These are phyloP conservation scores for Mycena capillaripes DNA, from an alignment of 768 basidiomycete genomes.

Conservation along the genomic window DNA sequence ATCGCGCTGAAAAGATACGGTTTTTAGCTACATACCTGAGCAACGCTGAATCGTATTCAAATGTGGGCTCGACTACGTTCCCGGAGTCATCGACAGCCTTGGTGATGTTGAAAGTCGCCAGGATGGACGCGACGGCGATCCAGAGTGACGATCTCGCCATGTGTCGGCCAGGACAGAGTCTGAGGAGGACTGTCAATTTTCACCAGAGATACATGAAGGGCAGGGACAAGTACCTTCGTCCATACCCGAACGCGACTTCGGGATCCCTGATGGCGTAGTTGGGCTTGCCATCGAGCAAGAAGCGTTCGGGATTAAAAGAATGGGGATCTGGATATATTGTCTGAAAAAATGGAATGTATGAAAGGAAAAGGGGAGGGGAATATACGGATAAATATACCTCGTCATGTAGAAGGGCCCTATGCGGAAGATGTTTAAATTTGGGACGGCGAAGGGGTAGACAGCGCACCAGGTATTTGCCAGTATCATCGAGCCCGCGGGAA, in stretches of 20 bases:
- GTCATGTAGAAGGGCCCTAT: conserved; percentile 32
- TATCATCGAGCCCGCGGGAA: conserved; percentile 47
- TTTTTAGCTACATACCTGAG: no score
- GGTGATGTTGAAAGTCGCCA: conserved; percentile 43
- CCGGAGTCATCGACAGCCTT: conserved; percentile 42
- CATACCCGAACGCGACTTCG: conserved; percentile 41
- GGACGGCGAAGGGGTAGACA: neutral
- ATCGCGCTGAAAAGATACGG: neutral
- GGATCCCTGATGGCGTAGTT: conserved; percentile 31
- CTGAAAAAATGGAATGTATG: neutral
- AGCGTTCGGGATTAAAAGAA: conserved; percentile 55
- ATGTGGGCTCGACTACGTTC: conserved; percentile 30
- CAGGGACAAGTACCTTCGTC: conserved; percentile 19
- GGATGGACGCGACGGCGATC: conserved; percentile 41
- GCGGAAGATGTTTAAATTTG: no score
- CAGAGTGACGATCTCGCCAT: conserved; percentile 43
- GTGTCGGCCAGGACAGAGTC: conserved; percentile 30
- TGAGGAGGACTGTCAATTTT: no score
- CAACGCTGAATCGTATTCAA: conserved; percentile 20
- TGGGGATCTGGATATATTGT: conserved; percentile 50
- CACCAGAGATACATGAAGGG: no score
- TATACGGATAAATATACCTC: no score
- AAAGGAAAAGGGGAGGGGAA: no score
- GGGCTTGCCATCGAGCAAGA: conserved; percentile 41
- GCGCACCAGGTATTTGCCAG: conserved; percentile 42